Conservation (phyloP, 768 basidiomycete genomes). For the Hypholoma sublateritium region DNA sequence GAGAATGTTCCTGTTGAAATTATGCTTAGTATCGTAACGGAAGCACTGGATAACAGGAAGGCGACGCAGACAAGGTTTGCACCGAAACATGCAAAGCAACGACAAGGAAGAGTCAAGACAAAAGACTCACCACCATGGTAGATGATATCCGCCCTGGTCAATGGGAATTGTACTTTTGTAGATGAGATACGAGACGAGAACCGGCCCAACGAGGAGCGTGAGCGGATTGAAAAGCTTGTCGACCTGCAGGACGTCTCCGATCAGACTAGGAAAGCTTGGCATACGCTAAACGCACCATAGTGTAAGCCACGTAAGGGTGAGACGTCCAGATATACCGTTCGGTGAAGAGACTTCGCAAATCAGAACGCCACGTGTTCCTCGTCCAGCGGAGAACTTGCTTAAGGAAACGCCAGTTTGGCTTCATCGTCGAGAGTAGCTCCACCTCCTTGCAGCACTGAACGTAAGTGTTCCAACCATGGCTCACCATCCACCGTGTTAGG, state of each 20-base stretch:
- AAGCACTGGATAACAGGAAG: constrained; percentile 3
- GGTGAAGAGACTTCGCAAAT: constrained; percentile 85
- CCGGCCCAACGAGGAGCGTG: constrained; percentile 83
- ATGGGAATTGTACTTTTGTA: constrained; percentile 76
- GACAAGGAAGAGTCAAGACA: neutral
- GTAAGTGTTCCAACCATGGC: constrained; percentile 94
- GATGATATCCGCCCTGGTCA: constrained; percentile 71
- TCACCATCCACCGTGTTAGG: constrained; percentile 95
- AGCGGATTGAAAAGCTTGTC: constrained; percentile 87
- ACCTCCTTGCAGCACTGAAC: constrained; percentile 85
- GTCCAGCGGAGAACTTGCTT: constrained; percentile 95
- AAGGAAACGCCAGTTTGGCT: constrained; percentile 93
- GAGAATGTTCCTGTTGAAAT: constrained; percentile 60
- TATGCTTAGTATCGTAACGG: neutral
- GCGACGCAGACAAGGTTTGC: neutral
- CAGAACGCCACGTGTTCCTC: constrained; percentile 91
- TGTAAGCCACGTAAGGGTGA: constrained; percentile 91
- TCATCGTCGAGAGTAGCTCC: constrained; percentile 91
- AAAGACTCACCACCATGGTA: constrained; percentile 73
- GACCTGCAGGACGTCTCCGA: constrained; percentile 42
- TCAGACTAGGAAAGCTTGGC: constrained; percentile 3
- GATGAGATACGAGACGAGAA: constrained; percentile 72
- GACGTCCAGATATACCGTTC: constrained; percentile 85
- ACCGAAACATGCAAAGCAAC: neutral
- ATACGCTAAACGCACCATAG: constrained; percentile 74